Conservation (phyloP, 2,329 filamentous ascomycete species). For the Cladosporium sp. region DNA sequence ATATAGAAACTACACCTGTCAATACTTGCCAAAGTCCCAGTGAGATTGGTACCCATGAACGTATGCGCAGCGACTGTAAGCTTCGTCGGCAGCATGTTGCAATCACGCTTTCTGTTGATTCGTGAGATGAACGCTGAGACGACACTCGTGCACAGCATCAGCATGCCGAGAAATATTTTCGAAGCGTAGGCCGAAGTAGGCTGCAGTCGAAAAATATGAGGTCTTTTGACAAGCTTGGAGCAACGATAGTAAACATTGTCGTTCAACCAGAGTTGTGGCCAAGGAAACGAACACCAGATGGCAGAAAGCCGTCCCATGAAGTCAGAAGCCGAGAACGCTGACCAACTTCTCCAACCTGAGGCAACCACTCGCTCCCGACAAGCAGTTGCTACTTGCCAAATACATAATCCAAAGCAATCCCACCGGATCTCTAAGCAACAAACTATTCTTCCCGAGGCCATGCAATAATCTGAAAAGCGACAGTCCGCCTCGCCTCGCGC, state of each 20-base stretch:
- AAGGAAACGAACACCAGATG: background rate
- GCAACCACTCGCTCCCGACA: background rate
- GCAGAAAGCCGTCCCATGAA: background rate
- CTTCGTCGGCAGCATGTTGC: no score
- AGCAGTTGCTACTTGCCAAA: background rate
- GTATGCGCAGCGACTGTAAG: no score
- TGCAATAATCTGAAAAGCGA: conserved; percentile 17
- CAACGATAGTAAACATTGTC: background rate
- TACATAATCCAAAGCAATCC: background rate
- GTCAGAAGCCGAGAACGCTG: conserved; percentile 2
- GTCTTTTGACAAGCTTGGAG: no score
- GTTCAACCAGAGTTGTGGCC: background rate
- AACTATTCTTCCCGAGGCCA: background rate
- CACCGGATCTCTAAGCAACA: background rate
- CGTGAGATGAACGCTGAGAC: no score
- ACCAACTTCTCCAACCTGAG: background rate
- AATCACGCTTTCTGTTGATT: no score
- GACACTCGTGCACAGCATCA: no score
- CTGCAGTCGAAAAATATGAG: no score
- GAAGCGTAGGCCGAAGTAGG: no score
- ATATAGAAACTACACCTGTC: no score
- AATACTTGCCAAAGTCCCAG: no score
- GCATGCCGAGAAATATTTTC: no score
- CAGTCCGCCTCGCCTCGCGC: background rate
- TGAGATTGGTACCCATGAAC: no score